Conservation (phyloP, 768 basidiomycete genomes). For the Calocybe cyanea region DNA sequence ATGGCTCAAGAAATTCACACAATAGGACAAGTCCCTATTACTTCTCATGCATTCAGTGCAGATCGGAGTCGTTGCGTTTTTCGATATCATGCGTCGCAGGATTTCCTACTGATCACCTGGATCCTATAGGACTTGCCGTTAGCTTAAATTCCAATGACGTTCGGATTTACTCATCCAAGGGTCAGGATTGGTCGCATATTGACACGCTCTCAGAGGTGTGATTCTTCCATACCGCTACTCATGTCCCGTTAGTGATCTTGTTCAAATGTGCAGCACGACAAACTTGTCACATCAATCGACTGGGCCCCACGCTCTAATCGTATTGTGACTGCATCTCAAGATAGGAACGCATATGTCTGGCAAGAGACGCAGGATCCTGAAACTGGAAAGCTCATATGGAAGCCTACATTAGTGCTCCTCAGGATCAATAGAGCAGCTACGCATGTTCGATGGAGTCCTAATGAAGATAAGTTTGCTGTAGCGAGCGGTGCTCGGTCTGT, state of each 20-base stretch:
- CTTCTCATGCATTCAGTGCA: conserved; percentile 86
- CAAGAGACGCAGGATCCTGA: conserved; percentile 70
- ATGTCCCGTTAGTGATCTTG: not conserved
- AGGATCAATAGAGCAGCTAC: conserved; percentile 96
- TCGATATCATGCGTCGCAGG: not conserved
- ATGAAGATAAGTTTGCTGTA: conserved; percentile 98
- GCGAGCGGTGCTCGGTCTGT: conserved; percentile 89
- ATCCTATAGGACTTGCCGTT: conserved; percentile 73
- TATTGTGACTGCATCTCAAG: conserved; percentile 98
- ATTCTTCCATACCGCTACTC: conserved; percentile 2
- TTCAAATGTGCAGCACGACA: conserved; percentile 73
- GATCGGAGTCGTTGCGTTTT: conserved; percentile 76
- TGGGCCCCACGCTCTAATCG: conserved; percentile 97
- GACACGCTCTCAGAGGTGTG: conserved; percentile 85
- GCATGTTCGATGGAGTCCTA: conserved; percentile 92
- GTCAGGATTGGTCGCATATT: conserved; percentile 62
- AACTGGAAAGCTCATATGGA: conserved; percentile 77
- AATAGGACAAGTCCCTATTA: conserved; percentile 80
- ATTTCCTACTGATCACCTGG: conserved; percentile 5
- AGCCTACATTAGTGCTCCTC: conserved; percentile 93
- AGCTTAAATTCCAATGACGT: conserved; percentile 89
- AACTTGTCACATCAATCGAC: conserved; percentile 94
- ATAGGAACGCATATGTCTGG: conserved; percentile 99
- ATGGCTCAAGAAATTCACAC: conserved; percentile 74
- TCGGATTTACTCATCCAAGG: conserved; percentile 70